Base-by-base conservation (phyloP, 371 early-diverging fungal species). In the Mortierella sp. region DNA sequence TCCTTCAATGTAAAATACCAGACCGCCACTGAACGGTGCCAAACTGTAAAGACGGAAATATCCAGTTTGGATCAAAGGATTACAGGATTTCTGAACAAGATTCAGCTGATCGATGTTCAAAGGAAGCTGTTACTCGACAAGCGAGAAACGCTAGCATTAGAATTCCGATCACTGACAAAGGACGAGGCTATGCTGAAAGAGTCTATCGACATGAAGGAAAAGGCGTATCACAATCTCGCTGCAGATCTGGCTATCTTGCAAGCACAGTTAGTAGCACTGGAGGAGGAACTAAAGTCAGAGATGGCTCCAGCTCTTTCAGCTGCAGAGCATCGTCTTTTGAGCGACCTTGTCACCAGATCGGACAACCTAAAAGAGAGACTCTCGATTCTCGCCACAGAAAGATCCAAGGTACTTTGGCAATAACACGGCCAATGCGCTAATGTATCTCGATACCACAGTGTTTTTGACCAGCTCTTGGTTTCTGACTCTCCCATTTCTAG, bases 11-110 rank as follows among this genome's bases (percentile, higher is more conserved):
- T 82, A 0, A 81, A 83, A 23, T 65, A 83, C 10, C 80, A 84
- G 28, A 71, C 84, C 18, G 90, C 87, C 28, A 83, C 82, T 38
- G 81, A 67, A 3, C 72, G 82, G 16, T 81, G 81, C 2, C 69
- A 76, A 8, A 57, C 64, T 9, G 61, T 89, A 48, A 86, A 87
- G 64, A 51, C 71, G 18, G 82, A 90, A 41, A 79, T 93, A 50
- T 46, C 61, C 8, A 61, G 54, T 27, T 64, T 93, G 27, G 93
- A 94, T 69, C 93, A 94, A 60, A 83, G 90, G 54, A 89, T 96
- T 21, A 92, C 87, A 28, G 71, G 65, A 18, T 61, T 86, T 4
- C 58, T 88, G 27, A 82, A 84, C 45, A 60, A 78, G 18, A 80
- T 89, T 28, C 89, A 88, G 42, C 27, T 67, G 23, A 43, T 83